Percentiles rank a stretch among this genome's conserved stretches.
Evolutionary conservation across 2,329 filamentous ascomycete genomes (phyloP).

Genomic region (Bipolaris zeicola): DNA sequence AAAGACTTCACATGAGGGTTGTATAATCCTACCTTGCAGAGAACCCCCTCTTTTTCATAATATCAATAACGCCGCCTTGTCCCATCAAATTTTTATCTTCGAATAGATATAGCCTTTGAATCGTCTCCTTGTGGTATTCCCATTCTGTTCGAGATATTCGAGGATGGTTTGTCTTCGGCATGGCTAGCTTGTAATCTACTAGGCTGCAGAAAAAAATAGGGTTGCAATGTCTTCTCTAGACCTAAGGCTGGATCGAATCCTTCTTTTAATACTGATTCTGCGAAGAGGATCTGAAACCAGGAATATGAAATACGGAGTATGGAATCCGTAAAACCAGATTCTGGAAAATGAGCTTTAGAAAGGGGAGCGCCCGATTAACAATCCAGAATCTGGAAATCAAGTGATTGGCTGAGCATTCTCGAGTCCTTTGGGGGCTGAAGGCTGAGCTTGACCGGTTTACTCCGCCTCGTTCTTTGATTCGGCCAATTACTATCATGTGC

Average conservation of each 20-base stretch:
- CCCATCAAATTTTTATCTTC: neutral
- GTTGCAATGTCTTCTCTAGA: no score
- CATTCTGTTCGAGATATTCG: neutral
- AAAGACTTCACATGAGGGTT: neutral
- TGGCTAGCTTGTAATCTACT: neutral
- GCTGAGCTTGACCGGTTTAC: conserved; percentile 2
- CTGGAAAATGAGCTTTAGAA: neutral
- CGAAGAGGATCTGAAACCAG: neutral
- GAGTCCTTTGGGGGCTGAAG: neutral
- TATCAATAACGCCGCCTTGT: neutral
- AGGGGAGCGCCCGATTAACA: neutral
- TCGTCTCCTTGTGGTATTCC: neutral
- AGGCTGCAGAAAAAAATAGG: neutral
- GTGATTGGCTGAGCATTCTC: neutral
- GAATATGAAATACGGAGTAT: neutral
- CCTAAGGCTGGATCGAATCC: neutral
- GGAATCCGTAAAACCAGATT: neutral
- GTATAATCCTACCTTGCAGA: neutral
- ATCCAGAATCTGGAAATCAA: neutral
- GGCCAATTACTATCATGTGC: neutral
- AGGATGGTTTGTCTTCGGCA: neutral
- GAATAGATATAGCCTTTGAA: neutral
- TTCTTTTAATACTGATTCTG: neutral
- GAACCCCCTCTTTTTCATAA: neutral
- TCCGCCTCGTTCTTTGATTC: neutral